A percentile compares a stretch with the other conserved stretches of the same genome.
Conservation (phyloP, 2,329 filamentous ascomycete genomes). For the Didymella exigua region DNA sequence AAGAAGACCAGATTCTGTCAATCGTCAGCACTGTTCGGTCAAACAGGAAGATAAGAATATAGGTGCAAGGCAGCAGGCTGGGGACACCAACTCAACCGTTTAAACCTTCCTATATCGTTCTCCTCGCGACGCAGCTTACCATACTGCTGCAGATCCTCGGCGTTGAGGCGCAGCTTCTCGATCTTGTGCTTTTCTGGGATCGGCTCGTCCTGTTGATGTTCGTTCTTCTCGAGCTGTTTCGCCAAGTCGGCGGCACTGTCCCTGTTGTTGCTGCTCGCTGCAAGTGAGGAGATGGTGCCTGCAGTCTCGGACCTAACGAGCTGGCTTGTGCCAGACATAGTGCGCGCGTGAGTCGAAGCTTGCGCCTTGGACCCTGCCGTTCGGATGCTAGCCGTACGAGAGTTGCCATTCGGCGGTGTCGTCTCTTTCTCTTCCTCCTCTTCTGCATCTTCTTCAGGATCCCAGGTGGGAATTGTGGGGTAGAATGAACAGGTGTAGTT, state of each 20-base stretch:
- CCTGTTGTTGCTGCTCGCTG: conserved; percentile 27
- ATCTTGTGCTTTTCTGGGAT: conserved; percentile 61
- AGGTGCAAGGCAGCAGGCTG: conserved; percentile 22
- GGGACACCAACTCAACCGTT: conserved; percentile 36
- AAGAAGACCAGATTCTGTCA: conserved; percentile 80
- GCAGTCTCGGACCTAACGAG: conserved; percentile 40
- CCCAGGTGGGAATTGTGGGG: conserved; percentile 82
- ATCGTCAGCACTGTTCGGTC: conserved; percentile 40
- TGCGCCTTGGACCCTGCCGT: conserved; percentile 26
- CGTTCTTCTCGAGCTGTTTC: conserved; percentile 54
- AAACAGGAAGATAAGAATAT: conserved; percentile 21
- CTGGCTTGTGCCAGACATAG: conserved; percentile 28
- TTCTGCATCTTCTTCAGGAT: conserved; percentile 83
- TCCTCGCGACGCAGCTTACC: conserved; percentile 54
- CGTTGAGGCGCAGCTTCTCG: conserved; percentile 77
- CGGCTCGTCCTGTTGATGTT: conserved; percentile 54
- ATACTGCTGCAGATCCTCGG: conserved; percentile 81
- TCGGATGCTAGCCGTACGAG: conserved; percentile 30
- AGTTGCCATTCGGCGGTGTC: conserved; percentile 25
- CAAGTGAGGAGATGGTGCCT: conserved; percentile 52
- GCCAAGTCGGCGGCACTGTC: conserved; percentile 49
- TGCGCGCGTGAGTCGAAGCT: conserved; percentile 20
- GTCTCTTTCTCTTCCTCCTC: conserved; percentile 56
- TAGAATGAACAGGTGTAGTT: conserved; percentile 89
- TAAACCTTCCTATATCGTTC: conserved; percentile 22